Base-by-base conservation (phyloP, 495 filamentous ascomycete genomes). In the Diplogelasinospora grovesii region DNA sequence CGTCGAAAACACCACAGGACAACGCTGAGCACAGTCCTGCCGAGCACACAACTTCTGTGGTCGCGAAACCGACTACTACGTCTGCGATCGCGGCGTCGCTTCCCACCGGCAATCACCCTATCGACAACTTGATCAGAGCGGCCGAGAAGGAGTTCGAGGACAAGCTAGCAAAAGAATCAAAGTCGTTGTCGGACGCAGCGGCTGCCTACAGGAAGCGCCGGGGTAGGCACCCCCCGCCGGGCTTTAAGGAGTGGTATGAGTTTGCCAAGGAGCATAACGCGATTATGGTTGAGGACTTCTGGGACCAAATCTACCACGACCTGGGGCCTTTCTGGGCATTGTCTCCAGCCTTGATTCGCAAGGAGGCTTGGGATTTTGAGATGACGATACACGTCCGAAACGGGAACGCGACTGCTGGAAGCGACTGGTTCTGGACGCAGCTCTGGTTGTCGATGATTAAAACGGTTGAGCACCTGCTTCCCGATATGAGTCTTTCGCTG, bases 141-240 rank as follows among this genome's bases (percentile, higher is more conserved):
- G 73, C 68, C 26, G 61, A 71, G 6, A 58, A 59, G 29, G 48
- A 56, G 5, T 74, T 70, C 32, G 52, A 57, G 0, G 45, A 49
- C 8, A 49, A 67, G 14, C 42, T 71, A 8, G 56, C 59, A 8
- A 67, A 61, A 20, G 57, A 68, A 38, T 63, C 64, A 11, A 61
- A 63, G 13, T 78, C 70, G 13, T 68, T 86, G 27, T 60, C 64
- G 30, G 62, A 77, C 19, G 73, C 79, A 1, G 81, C 82, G 2
- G 65, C 68, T 25, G 72, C 71, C 30, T 88, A 86, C 57, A 64
- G 80, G 19, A 54, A 68, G 28, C 70, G 66, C 13, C 69, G 82
- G 39, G 83, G 83, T 14, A 67, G 83, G 5, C 81, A 86, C 48
- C 83, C 83, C 2, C 83, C 83, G 8, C 83, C 83, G 7, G 81